phyloP scores from a whole-genome alignment of 371 early-diverging fungal species.

The Mortierella sp. region DNA sequence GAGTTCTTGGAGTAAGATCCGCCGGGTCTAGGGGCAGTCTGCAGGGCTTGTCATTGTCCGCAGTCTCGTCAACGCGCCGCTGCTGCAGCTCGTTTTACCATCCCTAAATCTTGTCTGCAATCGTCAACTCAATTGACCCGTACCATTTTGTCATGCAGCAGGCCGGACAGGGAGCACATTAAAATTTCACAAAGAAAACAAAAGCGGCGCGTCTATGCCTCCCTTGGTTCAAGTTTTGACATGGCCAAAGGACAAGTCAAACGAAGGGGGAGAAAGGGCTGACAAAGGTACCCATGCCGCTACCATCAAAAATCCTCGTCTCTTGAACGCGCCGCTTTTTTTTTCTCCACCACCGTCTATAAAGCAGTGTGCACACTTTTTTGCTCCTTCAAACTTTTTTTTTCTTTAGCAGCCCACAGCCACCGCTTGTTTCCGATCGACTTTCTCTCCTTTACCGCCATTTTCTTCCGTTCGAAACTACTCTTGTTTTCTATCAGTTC shows the following conservation, averaged over 20 bases:
- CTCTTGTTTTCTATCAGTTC: background rate
- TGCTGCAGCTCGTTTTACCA: background rate
- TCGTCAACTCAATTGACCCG: background rate
- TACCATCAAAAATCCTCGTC: background rate
- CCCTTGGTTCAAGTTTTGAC: background rate
- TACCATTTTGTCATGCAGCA: background rate
- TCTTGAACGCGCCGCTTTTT: constrained; percentile 3
- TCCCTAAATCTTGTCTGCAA: background rate
- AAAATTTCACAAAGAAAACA: background rate
- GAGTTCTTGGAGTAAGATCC: background rate
- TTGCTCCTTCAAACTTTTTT: background rate
- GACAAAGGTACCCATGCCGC: background rate
- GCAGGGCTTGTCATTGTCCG: background rate
- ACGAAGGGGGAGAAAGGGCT: background rate
- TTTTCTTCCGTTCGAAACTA: background rate
- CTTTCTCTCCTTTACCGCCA: background rate
- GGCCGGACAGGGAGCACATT: background rate
- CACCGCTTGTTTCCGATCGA: constrained; percentile 1
- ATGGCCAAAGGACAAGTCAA: background rate
- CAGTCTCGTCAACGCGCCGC: background rate
- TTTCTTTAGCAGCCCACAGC: background rate
- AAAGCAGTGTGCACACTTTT: background rate
- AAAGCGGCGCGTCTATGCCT: constrained; percentile 1
- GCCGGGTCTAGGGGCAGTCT: background rate
- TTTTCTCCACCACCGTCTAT: background rate